Evolutionary conservation across 352 stramenopile genomes (phyloP).

Genomic region (Pythium aphanidermatum): DNA sequence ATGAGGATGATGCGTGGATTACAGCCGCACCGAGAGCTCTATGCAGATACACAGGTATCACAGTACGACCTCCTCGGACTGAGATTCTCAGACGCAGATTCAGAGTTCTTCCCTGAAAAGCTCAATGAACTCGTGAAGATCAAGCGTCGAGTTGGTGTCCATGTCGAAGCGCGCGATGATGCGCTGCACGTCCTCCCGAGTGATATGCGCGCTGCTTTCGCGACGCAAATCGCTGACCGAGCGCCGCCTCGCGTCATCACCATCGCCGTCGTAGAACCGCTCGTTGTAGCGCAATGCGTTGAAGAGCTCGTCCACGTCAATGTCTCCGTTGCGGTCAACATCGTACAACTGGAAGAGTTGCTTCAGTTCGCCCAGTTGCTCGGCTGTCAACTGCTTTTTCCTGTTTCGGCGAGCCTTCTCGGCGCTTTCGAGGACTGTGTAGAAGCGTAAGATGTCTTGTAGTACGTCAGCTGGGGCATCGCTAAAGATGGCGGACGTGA

Average conservation of each 20-base stretch:
- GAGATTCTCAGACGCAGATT: slow-evolving; percentile 1
- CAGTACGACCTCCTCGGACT: background rate
- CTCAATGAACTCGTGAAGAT: slow-evolving; percentile 75
- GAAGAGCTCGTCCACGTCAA: slow-evolving; percentile 64
- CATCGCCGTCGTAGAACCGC: slow-evolving; percentile 51
- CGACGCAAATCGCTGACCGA: too few relatives aligned
- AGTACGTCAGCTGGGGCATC: slow-evolving; percentile 32
- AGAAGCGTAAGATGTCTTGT: slow-evolving; percentile 54
- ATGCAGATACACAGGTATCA: background rate
- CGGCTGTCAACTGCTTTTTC: slow-evolving; percentile 45
- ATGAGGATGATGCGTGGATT: background rate
- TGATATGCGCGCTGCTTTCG: slow-evolving; percentile 20
- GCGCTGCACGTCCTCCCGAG: slow-evolving; percentile 50
- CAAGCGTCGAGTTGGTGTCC: slow-evolving; percentile 64
- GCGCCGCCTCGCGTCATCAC: slow-evolving; percentile 20
- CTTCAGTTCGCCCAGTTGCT: slow-evolving; percentile 55
- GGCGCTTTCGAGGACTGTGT: slow-evolving; percentile 37
- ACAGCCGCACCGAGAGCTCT: background rate
- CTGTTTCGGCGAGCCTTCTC: slow-evolving; percentile 43
- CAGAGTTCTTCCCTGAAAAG: slow-evolving; percentile 70
- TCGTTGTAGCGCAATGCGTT: slow-evolving; percentile 65
- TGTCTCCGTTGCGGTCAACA: slow-evolving; percentile 53
- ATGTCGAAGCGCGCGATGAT: slow-evolving; percentile 76
- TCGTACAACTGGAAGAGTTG: slow-evolving; percentile 74
- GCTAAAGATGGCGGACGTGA: slow-evolving; percentile 52